Percentiles rank a stretch among this genome's conserved stretches.
Evolutionary conservation across 352 stramenopile species (phyloP).

Genomic region (Phytophthora melonis): DNA sequence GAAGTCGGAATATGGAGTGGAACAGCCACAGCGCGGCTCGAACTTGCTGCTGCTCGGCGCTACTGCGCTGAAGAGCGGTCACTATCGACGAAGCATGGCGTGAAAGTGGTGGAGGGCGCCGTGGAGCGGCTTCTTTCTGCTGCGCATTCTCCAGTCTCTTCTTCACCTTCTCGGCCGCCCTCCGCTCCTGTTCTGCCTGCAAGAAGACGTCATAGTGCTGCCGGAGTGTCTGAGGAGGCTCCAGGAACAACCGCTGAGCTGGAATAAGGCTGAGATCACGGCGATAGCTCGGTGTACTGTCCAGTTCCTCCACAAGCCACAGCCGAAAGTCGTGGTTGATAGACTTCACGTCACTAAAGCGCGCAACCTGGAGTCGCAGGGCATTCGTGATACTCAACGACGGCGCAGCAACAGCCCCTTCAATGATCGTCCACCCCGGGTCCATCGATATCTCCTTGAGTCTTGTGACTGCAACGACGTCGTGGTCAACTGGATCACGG

Average conservation of each 20-base stretch:
- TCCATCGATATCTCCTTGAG: slow-evolving; percentile 42
- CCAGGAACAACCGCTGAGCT: slow-evolving; percentile 35
- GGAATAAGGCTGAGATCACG: slow-evolving; percentile 20
- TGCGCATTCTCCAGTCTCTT: slow-evolving; percentile 23
- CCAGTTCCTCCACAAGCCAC: slow-evolving; percentile 43
- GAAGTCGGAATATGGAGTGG: slow-evolving; percentile 55
- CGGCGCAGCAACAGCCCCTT: slow-evolving; percentile 28
- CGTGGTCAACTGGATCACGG: slow-evolving; percentile 9
- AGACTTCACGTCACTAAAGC: slow-evolving; percentile 36
- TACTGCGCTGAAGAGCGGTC: slow-evolving; percentile 25
- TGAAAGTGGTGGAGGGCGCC: slow-evolving; percentile 22
- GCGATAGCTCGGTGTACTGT: neutral
- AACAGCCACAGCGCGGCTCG: slow-evolving; percentile 56
- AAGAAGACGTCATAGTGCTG: slow-evolving; percentile 34
- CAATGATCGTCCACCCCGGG: slow-evolving; percentile 44
- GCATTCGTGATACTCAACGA: slow-evolving; percentile 31
- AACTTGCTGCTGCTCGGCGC: slow-evolving; percentile 23
- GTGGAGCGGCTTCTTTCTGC: slow-evolving; percentile 6
- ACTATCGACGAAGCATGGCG: slow-evolving; percentile 36
- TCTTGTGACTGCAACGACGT: slow-evolving; percentile 23
- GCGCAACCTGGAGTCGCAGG: slow-evolving; percentile 43
- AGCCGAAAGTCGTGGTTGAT: slow-evolving; percentile 44
- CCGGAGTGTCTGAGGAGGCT: slow-evolving; percentile 44
- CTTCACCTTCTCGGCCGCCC: slow-evolving; percentile 13
- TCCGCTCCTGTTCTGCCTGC: slow-evolving; percentile 29